A percentile compares a stretch with the other conserved stretches of the same genome.
Evolutionary conservation across 352 stramenopile species (phyloP).

Genomic region (Globisporangium paddicum): DNA sequence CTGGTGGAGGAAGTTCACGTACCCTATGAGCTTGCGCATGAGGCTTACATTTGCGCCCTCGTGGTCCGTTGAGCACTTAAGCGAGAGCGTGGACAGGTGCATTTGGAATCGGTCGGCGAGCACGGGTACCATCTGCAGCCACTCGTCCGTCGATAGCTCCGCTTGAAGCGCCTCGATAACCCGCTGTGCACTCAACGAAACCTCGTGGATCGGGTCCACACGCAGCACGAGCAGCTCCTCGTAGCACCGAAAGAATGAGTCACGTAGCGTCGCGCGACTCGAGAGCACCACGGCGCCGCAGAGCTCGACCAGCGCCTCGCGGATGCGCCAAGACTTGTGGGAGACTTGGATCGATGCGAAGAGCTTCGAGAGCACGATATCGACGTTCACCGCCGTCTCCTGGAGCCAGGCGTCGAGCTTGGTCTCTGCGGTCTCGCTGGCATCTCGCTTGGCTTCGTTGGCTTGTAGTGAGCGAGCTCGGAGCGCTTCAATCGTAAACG

Average conservation of each 20-base stretch:
- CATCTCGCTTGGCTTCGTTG: neutral
- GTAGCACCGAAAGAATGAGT: conserved; percentile 70
- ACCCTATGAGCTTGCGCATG: conserved; percentile 68
- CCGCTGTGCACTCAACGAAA: conserved; percentile 9
- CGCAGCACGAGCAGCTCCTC: conserved; percentile 74
- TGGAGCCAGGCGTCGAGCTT: conserved; percentile 44
- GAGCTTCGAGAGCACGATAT: conserved; percentile 55
- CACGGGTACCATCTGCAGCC: conserved; percentile 49
- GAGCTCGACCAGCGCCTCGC: conserved; percentile 48
- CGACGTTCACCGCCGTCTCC: conserved; percentile 51
- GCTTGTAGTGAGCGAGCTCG: conserved; percentile 1
- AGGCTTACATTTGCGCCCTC: conserved; percentile 50
- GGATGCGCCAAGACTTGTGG: conserved; percentile 58
- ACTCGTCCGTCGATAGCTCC: conserved; percentile 37
- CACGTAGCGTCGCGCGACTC: conserved; percentile 39
- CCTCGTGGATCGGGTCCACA: conserved; percentile 42
- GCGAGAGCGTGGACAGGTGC: conserved; percentile 59
- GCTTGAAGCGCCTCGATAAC: conserved; percentile 19
- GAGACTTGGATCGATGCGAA: conserved; percentile 30
- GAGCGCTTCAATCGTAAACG: conserved; percentile 16
- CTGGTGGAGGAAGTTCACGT: conserved; percentile 43
- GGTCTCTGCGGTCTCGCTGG: neutral
- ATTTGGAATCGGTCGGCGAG: conserved; percentile 66
- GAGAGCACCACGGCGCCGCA: conserved; percentile 50
- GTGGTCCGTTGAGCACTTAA: conserved; percentile 57